These are phyloP conservation scores for Phytophthora foliorum DNA, from an alignment of 352 stramenopile species.

Conservation along the genomic window DNA sequence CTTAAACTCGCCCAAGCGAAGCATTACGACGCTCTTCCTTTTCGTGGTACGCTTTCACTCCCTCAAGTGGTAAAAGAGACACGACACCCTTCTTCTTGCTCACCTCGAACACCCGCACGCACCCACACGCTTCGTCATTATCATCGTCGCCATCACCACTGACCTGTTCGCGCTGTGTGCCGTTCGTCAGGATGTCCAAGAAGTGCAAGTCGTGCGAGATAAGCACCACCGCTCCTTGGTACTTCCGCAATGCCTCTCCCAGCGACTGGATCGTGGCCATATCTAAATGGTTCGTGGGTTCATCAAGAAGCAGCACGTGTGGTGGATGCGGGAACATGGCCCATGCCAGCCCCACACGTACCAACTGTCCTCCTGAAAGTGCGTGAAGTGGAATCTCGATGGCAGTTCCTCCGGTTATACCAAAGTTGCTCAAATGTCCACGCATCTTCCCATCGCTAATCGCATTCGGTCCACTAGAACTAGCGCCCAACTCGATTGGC, in stretches of 20 bases:
- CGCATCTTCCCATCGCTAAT: conserved; percentile 50
- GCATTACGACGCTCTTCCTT: conserved; percentile 60
- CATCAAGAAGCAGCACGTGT: conserved; percentile 93
- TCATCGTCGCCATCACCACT: conserved; percentile 23
- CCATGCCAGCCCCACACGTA: conserved; percentile 56
- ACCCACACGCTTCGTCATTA: conserved; percentile 10
- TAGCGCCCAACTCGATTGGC: neutral
- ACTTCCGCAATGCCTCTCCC: conserved; percentile 60
- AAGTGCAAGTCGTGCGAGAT: conserved; percentile 79
- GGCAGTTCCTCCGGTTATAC: conserved; percentile 49
- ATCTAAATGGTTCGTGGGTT: conserved; percentile 94
- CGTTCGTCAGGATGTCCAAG: conserved; percentile 53
- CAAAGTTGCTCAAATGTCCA: conserved; percentile 60
- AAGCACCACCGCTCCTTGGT: conserved; percentile 66
- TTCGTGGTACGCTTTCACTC: conserved; percentile 47
- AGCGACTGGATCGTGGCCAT: conserved; percentile 91
- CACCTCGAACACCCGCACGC: conserved; percentile 57
- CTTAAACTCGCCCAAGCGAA: conserved; percentile 50
- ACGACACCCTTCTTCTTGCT: conserved; percentile 62
- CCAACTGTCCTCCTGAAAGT: conserved; percentile 63
- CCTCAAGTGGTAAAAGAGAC: conserved; percentile 37
- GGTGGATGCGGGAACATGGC: conserved; percentile 87
- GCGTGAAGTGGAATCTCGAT: conserved; percentile 44
- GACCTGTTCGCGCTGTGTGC: conserved; percentile 4
- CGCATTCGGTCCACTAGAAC: neutral